A percentile compares a stretch with the other conserved stretches of the same genome.
Evolutionary conservation across 2,329 filamentous ascomycete species (phyloP).

Genomic region (Ceratocystis variospora): DNA sequence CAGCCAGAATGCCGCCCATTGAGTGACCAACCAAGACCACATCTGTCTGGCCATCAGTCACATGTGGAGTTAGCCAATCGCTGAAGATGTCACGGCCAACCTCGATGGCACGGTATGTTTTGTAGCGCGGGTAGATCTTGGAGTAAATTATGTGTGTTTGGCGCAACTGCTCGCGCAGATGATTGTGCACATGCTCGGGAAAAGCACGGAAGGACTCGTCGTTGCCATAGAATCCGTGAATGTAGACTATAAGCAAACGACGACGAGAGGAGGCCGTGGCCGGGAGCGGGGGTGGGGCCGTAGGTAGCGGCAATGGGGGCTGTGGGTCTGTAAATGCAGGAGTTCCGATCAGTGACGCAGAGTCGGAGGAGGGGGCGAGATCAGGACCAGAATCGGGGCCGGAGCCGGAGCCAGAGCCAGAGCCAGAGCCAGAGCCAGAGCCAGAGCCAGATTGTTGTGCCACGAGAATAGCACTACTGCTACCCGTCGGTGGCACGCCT

Average conservation of each 20-base stretch:
- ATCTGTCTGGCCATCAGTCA: constrained; percentile 53
- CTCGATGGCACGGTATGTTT: constrained; percentile 56
- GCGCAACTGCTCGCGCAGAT: constrained; percentile 50
- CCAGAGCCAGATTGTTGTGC: neutral
- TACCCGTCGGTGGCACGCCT: neutral
- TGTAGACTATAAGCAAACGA: constrained; percentile 62
- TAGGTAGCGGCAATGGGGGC: constrained; percentile 18
- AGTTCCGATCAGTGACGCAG: constrained; percentile 23
- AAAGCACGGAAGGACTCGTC: constrained; percentile 80
- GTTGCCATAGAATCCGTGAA: constrained; percentile 84
- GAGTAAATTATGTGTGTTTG: constrained; percentile 72
- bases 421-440: neutral
- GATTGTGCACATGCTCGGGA: constrained; percentile 70
- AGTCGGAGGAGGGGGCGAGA: constrained; percentile 22
- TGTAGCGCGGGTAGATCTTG: constrained; percentile 72
- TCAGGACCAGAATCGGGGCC: neutral
- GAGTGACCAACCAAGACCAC: constrained; percentile 75
- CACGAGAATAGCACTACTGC: neutral
- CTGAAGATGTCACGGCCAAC: constrained; percentile 74
- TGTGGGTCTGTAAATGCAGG: neutral
- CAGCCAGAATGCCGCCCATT: constrained; percentile 73
- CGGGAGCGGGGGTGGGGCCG: constrained; percentile 20
- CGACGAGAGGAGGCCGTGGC: constrained; percentile 27
- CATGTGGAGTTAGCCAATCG: constrained; percentile 65
- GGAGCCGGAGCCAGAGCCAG: neutral